phyloP scores from a whole-genome alignment of 768 basidiomycete species.

The Hygrophoropsis aurantiaca region DNA sequence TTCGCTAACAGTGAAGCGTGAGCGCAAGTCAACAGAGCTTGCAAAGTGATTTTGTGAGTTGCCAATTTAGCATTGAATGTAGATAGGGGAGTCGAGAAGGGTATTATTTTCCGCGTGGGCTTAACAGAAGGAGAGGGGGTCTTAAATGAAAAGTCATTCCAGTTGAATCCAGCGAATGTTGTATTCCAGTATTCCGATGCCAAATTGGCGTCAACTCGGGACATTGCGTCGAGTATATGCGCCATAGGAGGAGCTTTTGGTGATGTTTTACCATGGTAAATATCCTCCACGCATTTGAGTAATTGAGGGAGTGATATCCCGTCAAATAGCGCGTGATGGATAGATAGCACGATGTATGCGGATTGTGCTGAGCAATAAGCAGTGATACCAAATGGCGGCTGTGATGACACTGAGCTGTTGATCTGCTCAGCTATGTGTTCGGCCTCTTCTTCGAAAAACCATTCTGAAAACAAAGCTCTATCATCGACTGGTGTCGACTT shows the following conservation, averaged over 20 bases:
- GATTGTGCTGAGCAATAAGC: constrained; percentile 7
- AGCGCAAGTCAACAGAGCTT: constrained; percentile 28
- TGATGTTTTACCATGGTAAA: constrained; percentile 11
- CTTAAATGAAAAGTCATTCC: constrained; percentile 13
- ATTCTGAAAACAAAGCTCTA: constrained; percentile 14
- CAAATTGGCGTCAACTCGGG: constrained; percentile 6
- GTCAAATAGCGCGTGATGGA: constrained; percentile 35
- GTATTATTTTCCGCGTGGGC: constrained; percentile 11
- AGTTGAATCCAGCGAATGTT: constrained; percentile 17
- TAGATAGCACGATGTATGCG: constrained; percentile 24
- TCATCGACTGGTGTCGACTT: constrained; percentile 6
- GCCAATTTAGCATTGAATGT: constrained; percentile 18
- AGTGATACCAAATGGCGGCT: constrained; percentile 15
- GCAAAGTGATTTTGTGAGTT: constrained; percentile 27
- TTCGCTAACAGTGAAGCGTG: constrained; percentile 26
- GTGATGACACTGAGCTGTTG: constrained; percentile 16
- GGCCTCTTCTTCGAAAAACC: constrained; percentile 22
- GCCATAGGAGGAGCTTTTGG: constrained; percentile 11
- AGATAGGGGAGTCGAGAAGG: constrained; percentile 15
- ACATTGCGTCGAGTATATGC: constrained; percentile 22
- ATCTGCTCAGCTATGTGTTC: constrained; percentile 20
- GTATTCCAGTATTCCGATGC: constrained; percentile 24
- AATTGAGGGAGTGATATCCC: constrained; percentile 29
- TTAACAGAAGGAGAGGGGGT: constrained; percentile 2
- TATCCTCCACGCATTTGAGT: constrained; percentile 26